Conservation (phyloP, 139 green algal genomes). For the Astrephomene gubernaculifera region DNA sequence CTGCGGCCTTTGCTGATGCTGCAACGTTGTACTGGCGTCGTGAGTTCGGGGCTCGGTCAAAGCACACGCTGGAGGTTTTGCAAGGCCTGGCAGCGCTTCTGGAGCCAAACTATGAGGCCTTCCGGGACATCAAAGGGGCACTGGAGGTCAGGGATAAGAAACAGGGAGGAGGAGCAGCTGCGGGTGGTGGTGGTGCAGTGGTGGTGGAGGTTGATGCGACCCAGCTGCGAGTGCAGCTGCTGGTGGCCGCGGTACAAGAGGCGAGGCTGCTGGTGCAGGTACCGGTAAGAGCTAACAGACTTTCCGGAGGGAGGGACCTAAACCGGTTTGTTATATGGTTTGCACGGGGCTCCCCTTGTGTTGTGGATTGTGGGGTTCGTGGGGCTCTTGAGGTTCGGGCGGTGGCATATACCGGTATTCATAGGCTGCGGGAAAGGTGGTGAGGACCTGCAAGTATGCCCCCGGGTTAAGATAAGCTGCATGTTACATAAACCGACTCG, state of each 20-base stretch:
- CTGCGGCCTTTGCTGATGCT: background rate
- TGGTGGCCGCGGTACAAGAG: background rate
- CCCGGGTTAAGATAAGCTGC: no score
- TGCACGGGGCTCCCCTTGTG: no score
- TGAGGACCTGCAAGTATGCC: no score
- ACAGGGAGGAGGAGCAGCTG: background rate
- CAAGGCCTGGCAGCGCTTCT: background rate
- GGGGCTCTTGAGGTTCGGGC: no score
- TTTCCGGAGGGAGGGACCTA: no score
- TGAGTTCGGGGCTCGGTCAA: background rate
- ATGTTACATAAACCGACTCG: no score
- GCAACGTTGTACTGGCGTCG: background rate
- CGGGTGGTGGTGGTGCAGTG: background rate
- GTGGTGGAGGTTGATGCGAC: background rate
- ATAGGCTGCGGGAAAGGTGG: no score
- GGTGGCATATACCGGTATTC: no score
- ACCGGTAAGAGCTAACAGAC: no score
- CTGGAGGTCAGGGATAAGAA: background rate
- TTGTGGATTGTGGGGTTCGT: no score
- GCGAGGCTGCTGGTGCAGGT: background rate
- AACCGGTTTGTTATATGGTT: no score
- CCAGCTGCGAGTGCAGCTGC: conserved; percentile 19
- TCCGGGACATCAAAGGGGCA: background rate
- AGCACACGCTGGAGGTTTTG: background rate
- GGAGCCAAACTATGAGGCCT: background rate